Evolutionary conservation across 495 filamentous ascomycete genomes (phyloP).

Genomic region (Corynascus novoguineensis): DNA sequence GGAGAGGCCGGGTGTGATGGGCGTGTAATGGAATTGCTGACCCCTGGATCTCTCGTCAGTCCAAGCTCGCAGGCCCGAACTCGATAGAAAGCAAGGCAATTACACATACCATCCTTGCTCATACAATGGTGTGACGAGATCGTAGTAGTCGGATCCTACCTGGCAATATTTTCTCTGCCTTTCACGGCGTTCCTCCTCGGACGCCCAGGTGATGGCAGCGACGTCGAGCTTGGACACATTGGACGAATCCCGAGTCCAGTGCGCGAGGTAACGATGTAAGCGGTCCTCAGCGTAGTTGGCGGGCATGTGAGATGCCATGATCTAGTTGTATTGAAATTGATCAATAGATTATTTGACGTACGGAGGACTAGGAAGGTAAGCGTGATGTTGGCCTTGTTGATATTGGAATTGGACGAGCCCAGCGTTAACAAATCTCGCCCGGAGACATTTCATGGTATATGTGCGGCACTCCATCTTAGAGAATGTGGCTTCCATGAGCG

Average conservation of each 20-base stretch:
- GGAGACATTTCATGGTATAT: neutral
- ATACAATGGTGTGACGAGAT: conserved; percentile 9
- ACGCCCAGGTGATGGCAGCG: conserved; percentile 13
- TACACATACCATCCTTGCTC: conserved; percentile 16
- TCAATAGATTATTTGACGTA: neutral
- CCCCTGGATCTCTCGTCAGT: conserved; percentile 7
- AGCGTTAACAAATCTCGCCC: neutral
- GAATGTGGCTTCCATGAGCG: neutral
- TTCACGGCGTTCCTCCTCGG: conserved; percentile 11
- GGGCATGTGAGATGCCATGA: conserved; percentile 8
- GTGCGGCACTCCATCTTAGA: neutral
- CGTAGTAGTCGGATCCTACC: conserved; percentile 16
- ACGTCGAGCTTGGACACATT: conserved; percentile 5
- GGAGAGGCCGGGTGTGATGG: conserved; percentile 15
- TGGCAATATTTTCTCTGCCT: conserved; percentile 13
- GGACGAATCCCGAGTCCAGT: conserved; percentile 10
- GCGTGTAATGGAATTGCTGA: conserved; percentile 22
- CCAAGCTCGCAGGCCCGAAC: neutral
- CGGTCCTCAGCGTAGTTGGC: neutral
- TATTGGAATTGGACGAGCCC: neutral
- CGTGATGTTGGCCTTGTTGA: too few relatives aligned
- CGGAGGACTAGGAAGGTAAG: neutral
- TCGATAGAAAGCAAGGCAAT: neutral
- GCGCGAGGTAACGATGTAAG: conserved; percentile 8
- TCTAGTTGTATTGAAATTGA: neutral